Evolutionary conservation across 148 eudicot species (phyloP).

Genomic region (Arctostaphylos glauca): DNA sequence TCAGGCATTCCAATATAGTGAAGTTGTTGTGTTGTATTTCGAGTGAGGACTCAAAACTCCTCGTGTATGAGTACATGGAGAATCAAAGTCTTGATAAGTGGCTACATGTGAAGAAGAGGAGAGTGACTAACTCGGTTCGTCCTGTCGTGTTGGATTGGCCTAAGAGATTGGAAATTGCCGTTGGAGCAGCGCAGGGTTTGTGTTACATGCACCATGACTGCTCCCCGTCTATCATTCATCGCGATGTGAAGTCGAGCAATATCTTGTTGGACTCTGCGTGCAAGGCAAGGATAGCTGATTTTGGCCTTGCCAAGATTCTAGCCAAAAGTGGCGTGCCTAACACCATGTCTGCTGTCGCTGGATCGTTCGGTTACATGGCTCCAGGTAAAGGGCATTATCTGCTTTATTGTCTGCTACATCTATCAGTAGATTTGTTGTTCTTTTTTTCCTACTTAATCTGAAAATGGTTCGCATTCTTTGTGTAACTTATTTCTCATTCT

Average conservation of each 20-base stretch:
- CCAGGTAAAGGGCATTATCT: slow-evolving; percentile 35
- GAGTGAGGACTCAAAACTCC: slow-evolving; percentile 52
- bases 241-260: slow-evolving; percentile 65
- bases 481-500: not conserved
- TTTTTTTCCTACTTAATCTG: too few relatives aligned
- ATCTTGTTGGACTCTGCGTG: slow-evolving; percentile 49
- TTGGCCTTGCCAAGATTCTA: slow-evolving; percentile 46
- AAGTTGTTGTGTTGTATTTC: slow-evolving; percentile 75
- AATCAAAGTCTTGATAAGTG: slow-evolving; percentile 43
- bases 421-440: too few relatives aligned
- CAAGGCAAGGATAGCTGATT: slow-evolving; percentile 60
- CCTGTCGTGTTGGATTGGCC: slow-evolving; percentile 41
- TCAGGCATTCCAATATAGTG: slow-evolving; percentile 70
- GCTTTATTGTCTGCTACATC: not conserved
- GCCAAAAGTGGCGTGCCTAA: slow-evolving; percentile 39
- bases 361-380: slow-evolving; percentile 62
- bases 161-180: slow-evolving; percentile 41
- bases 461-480: too few relatives aligned
- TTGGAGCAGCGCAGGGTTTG: slow-evolving; percentile 53
- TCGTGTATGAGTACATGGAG: slow-evolving; percentile 75
- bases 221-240: slow-evolving; percentile 41
- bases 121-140: not conserved
- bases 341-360: slow-evolving; percentile 48
- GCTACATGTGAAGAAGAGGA: slow-evolving; percentile 11
- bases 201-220: slow-evolving; percentile 61